phyloP scores from a whole-genome alignment of 2,329 filamentous ascomycete species.

The Nigrograna mackinnonii region DNA sequence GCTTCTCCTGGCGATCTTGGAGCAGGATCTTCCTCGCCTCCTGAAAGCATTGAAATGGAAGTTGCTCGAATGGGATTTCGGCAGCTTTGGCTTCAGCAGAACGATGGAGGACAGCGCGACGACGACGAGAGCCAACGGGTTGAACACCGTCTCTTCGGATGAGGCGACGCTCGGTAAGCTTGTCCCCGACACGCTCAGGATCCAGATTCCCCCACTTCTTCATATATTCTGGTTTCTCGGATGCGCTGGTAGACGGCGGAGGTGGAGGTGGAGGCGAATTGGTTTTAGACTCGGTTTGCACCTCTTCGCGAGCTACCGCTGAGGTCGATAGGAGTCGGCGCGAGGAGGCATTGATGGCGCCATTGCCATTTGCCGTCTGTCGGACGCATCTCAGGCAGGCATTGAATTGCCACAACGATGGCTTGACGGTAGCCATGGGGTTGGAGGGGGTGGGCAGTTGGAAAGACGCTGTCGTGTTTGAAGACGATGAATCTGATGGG shows the following conservation, averaged over 20 bases:
- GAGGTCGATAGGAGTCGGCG: slow-evolving; percentile 55
- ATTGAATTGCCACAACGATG: slow-evolving; percentile 36
- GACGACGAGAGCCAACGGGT: slow-evolving; percentile 82
- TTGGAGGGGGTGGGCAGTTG: slow-evolving; percentile 2
- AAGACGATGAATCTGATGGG: not conserved
- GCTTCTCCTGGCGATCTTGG: slow-evolving; percentile 79
- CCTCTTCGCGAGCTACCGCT: slow-evolving; percentile 45
- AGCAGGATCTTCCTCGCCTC: slow-evolving; percentile 84
- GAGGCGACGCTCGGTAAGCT: slow-evolving; percentile 66
- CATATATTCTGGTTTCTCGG: slow-evolving; percentile 34
- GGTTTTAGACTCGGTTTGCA: slow-evolving; percentile 36
- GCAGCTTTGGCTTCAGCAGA: slow-evolving; percentile 55
- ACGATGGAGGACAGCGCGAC: slow-evolving; percentile 57
- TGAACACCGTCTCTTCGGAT: slow-evolving; percentile 66
- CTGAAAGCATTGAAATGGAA: slow-evolving; percentile 98
- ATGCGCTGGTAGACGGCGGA: not conserved
- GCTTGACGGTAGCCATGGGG: slow-evolving; percentile 38
- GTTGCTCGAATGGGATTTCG: slow-evolving; percentile 83
- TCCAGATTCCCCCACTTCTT: slow-evolving; percentile 38
- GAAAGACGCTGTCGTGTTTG: slow-evolving; percentile 1
- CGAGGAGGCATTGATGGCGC: slow-evolving; percentile 22
- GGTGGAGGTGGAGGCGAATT: slow-evolving; percentile 19
- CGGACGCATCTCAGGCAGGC: slow-evolving; percentile 39
- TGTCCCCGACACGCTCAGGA: slow-evolving; percentile 35
- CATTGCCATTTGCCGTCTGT: slow-evolving; percentile 26